Evolutionary conservation across 129 eudicot genomes (phyloP), one percentile per base, ranked within the genome.

Genomic region (Tanacetum coccineum): DNA sequence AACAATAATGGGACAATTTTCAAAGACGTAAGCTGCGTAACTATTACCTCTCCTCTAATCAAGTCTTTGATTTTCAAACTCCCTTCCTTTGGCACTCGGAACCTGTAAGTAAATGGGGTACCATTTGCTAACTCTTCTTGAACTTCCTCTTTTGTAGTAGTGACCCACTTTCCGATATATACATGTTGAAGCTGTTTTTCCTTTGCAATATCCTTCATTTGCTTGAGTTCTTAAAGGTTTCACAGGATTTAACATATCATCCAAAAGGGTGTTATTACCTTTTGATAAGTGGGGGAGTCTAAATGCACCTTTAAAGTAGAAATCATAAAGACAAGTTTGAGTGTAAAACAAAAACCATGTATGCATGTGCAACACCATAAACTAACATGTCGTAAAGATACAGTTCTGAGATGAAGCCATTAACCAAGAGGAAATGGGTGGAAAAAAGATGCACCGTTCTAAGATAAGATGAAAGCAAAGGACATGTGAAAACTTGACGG

Each of bases 21-120:
- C 62, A 67, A 52, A 67, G 50, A 67, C 36, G 50, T 52, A 50
- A 51, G 48, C 26, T 52, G 62, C 13, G 60, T 46, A 66, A 21
- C 21, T 70, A 77, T 62, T 67, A 92, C 96, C 87, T 92, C 96
- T 42, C 98, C 95, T 51, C 98, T 81, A 66, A 92, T 84, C 51
- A 92, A 87, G 71, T 92, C 98, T 45, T 81, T 57, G 52, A 92
- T 92, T 79, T 76, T 88, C 66, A 92, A 64, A 65, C 73, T 73
- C 71, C 98, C 98, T 76, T 82, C 83, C 17, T 76, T 91, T 11
- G 98, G 98, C 52, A 91, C 98, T 26, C 98, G 84, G 66, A 91
- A 91, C 30, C 98, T 84, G 72, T 85, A 92, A 40, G 98, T 92
- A 70, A 47, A 88, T 30, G 98, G 95, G 50, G 91, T 85, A 70